Conservation (phyloP, 2,329 filamentous ascomycete species). For the Xylaria sp. region DNA sequence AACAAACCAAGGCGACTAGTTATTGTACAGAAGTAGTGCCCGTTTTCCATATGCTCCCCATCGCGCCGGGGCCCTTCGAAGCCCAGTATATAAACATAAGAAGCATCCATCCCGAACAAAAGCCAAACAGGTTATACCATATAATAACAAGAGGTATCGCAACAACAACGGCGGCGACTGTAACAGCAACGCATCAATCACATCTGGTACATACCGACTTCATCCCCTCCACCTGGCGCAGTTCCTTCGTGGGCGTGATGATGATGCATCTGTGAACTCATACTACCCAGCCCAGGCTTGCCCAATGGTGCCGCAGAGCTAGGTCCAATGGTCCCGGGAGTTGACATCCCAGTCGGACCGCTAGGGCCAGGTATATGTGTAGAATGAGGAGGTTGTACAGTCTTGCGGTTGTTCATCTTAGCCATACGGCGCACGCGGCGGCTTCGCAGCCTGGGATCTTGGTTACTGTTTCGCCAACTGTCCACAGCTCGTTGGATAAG, state of each 20-base stretch:
- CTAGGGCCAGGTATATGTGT: conserved; percentile 71
- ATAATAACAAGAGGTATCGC: conserved; percentile 46
- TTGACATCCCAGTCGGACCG: conserved; percentile 68
- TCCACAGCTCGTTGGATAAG: conserved; percentile 97
- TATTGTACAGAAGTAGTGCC: conserved; percentile 63
- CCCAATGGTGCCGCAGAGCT: conserved; percentile 61
- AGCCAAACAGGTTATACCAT: conserved; percentile 41
- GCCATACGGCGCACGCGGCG: conserved; percentile 92
- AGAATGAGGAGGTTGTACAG: conserved; percentile 63
- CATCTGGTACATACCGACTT: conserved; percentile 99
- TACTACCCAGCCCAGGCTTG: conserved; percentile 68
- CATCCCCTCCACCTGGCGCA: conserved; percentile 72
- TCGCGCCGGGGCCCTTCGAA: conserved; percentile 44
- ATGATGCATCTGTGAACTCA: conserved; percentile 74
- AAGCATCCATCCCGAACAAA: conserved; percentile 40
- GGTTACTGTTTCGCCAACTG: conserved; percentile 99
- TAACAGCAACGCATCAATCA: conserved; percentile 62
- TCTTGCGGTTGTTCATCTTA: conserved; percentile 89
- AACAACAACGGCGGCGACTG: conserved; percentile 44
- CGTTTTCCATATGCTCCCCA: conserved; percentile 46
- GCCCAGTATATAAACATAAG: conserved; percentile 45
- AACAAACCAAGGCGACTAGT: conserved; percentile 50
- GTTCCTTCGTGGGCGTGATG: conserved; percentile 75
- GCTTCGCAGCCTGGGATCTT: conserved; percentile 89
- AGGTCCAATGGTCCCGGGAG: conserved; percentile 66